Evolutionary conservation across 116 monocot genomes (phyloP).

Genomic region (Papilionanthe hybrid): DNA sequence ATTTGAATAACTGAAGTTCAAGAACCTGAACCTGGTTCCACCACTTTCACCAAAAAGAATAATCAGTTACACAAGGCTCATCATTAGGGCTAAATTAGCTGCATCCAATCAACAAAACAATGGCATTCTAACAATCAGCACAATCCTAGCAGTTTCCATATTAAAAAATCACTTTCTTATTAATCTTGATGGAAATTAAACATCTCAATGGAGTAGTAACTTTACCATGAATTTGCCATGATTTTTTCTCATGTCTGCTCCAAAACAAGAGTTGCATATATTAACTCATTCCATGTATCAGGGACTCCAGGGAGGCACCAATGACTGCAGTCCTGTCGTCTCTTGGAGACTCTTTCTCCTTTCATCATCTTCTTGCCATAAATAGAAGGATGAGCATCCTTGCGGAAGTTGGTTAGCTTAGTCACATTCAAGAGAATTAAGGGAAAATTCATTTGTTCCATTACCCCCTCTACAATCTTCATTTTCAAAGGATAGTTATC

Average conservation of each 20-base stretch:
- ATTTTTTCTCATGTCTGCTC: not conserved
- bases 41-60: not conserved
- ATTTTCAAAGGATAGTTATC: slow-evolving; percentile 72
- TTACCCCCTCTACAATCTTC: slow-evolving; percentile 64
- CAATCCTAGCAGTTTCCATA: not conserved
- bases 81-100: not conserved
- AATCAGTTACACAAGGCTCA: not conserved
- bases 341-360: slow-evolving; percentile 39
- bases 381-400: slow-evolving; percentile 84
- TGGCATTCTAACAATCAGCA: not conserved
- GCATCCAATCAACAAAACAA: not conserved
- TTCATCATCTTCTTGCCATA: slow-evolving; percentile 33
- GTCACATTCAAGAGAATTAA: slow-evolving; percentile 76
- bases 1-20: not conserved
- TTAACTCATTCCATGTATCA: slow-evolving; percentile 92
- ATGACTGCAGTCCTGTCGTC: slow-evolving; percentile 92
- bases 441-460: slow-evolving; percentile 54
- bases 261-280: slow-evolving; percentile 67
- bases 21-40: not conserved
- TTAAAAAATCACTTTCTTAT: not conserved
- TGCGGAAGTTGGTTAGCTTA: slow-evolving; percentile 72
- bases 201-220: not conserved
- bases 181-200: no score
- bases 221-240: not conserved
- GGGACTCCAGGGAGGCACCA: slow-evolving; percentile 99